A percentile compares a stretch with the other conserved stretches of the same genome.
These are phyloP conservation scores for Pseudogymnoascus sp. DNA, from an alignment of 2,329 filamentous ascomycete species.

Conservation along the genomic window DNA sequence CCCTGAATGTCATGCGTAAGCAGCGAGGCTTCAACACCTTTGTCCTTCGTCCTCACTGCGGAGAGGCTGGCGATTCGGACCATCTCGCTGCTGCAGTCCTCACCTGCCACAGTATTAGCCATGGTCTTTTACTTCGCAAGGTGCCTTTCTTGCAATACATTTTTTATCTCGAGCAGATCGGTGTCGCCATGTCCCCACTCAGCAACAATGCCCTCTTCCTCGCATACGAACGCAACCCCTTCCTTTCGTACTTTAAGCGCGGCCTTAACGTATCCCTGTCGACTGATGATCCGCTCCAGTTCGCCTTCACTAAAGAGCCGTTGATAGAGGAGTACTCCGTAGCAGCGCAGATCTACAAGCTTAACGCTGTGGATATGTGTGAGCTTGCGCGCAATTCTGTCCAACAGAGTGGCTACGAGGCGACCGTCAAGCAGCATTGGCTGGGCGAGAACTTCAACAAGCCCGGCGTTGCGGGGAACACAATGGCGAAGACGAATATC, in stretches of 20 bases:
- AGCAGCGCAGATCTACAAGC: conserved; percentile 96
- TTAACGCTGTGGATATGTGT: conserved; percentile 96
- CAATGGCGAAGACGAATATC: conserved; percentile 92
- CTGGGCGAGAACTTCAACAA: conserved; percentile 69
- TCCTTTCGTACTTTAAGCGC: conserved; percentile 88
- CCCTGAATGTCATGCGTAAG: conserved; percentile 85
- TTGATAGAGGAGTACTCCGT: conserved; percentile 98
- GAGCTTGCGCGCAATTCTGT: conserved; percentile 96
- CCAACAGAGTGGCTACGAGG: conserved; percentile 87
- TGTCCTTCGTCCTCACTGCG: conserved; percentile 84
- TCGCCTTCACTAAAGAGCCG: conserved; percentile 96
- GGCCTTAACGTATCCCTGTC: conserved; percentile 93
- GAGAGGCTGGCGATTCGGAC: conserved; percentile 93
- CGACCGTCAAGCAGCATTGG: conserved; percentile 84
- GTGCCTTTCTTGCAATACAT: conserved; percentile 93
- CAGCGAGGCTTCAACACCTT: conserved; percentile 94
- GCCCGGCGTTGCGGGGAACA: conserved; percentile 76
- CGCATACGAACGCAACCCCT: conserved; percentile 94
- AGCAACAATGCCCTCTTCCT: conserved; percentile 97
- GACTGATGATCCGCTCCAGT: conserved; percentile 93
- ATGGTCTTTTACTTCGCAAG: conserved; percentile 85
- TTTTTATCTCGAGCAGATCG: conserved; percentile 96
- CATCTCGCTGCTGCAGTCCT: conserved; percentile 86
- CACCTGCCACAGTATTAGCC: conserved; percentile 94
- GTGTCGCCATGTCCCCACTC: conserved; percentile 97